Base-by-base conservation (phyloP, 2,329 filamentous ascomycete species). In the Paecilomyces dactylethromorphus region DNA sequence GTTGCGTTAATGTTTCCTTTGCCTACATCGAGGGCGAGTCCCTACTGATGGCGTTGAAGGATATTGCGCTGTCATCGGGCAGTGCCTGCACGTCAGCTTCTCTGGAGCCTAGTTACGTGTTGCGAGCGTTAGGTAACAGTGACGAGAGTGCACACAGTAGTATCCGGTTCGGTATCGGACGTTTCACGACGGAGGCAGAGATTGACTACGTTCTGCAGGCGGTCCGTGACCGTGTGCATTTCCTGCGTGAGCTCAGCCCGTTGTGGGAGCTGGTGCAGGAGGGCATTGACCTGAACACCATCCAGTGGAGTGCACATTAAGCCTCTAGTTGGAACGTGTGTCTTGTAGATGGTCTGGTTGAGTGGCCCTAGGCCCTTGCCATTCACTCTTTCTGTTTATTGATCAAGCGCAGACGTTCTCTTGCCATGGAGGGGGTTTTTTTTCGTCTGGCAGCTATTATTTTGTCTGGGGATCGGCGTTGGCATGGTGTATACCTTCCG, bases 11-110 rank as follows among this genome's bases (percentile, higher is more conserved):
- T 74, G 90, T 99, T 11, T 99, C 94, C 0, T 99, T 99, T 71
- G 93, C 94, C 33, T 99, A 99, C 69, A 92, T 99, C 3, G 94
- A 99, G 77, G 94, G 94, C 65, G 94, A 99, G 77, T 97, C 94
- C 2, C 87, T 99, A 1, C 83, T 99, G 63, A 99, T 99, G 94
- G 94, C 94, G 0, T 80, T 99, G 53, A 99, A 99, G 78, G 94
- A 99, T 67, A 97, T 99, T 75, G 94, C 94, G 0, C 81, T 99
- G 35, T 97, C 93, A 6, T 99, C 94, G 0, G 94, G 94, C 59
- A 97, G 92, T 70, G 94, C 94, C 5, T 99, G 94, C 78, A 99
- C 94, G 1, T 97, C 93, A 3, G 94, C 94, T 0, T 99, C 94
- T 0, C 81, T 99, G 33, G 94, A 99, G 75, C 94, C 94, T 15